These are phyloP conservation scores for Saksenaea oblongispora DNA, from an alignment of 371 early-diverging fungal genomes.

Conservation along the genomic window DNA sequence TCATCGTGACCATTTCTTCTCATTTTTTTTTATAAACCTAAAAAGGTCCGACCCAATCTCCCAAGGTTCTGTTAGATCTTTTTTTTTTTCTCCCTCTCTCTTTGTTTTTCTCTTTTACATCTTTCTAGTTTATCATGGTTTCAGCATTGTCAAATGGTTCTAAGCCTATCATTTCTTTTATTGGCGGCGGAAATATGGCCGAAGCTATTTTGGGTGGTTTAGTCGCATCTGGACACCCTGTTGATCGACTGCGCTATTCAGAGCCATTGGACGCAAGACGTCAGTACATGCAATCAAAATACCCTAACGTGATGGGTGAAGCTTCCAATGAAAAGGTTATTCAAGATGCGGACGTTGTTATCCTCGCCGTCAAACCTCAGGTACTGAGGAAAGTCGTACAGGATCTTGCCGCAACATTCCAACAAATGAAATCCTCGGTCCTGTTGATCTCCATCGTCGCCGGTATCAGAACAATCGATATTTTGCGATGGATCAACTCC, in stretches of 20 bases:
- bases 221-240: slow-evolving; percentile 68
- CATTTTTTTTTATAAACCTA: slow-evolving; percentile 2
- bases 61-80: neutral
- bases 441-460: slow-evolving; percentile 89
- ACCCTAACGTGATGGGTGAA: slow-evolving; percentile 46
- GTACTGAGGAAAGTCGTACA: slow-evolving; percentile 73
- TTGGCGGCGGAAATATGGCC: slow-evolving; percentile 96
- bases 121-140: neutral
- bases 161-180: slow-evolving; percentile 61
- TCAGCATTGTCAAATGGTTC: neutral
- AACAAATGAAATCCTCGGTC: slow-evolving; percentile 12
- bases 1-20: slow-evolving; percentile 1
- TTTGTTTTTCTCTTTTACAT: neutral
- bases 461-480: slow-evolving; percentile 75
- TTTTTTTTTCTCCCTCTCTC: slow-evolving; percentile 4
- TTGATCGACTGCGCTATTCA: slow-evolving; percentile 70
- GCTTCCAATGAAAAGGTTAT: slow-evolving; percentile 39
- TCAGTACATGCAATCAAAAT: slow-evolving; percentile 65
- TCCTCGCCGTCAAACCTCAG: slow-evolving; percentile 92
- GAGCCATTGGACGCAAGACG: slow-evolving; percentile 76
- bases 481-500: slow-evolving; percentile 70
- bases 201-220: slow-evolving; percentile 91
- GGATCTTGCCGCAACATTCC: slow-evolving; percentile 33
- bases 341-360: slow-evolving; percentile 68
- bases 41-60: neutral